A percentile compares a stretch with the other conserved stretches of the same genome.
Evolutionary conservation across 495 filamentous ascomycete species (phyloP).

Genomic region (Penicillium pancosmium): DNA sequence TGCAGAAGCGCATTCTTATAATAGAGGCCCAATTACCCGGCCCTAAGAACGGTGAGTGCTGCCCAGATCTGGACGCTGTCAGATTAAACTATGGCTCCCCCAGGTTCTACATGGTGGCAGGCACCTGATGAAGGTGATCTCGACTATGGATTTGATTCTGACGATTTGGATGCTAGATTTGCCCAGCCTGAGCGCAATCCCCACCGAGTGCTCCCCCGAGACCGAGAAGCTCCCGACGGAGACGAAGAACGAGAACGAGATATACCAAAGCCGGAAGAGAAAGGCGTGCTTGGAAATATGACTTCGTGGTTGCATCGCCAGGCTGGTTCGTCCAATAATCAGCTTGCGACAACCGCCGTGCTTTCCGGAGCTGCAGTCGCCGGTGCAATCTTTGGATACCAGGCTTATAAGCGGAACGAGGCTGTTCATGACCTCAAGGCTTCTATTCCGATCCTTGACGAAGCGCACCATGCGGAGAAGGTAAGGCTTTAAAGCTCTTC

Average conservation of each 20-base stretch:
- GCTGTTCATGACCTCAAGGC: conserved; percentile 69
- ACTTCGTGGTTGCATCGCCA: conserved; percentile 60
- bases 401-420: conserved; percentile 63
- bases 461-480: conserved; percentile 46
- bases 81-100: conserved; percentile 16
- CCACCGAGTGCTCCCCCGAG: conserved; percentile 6
- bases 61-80: neutral
- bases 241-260: conserved; percentile 7
- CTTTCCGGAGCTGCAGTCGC: conserved; percentile 76
- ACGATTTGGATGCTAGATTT: conserved; percentile 31
- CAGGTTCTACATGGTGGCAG: conserved; percentile 30
- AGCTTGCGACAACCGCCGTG: conserved; percentile 76
- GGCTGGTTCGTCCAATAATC: conserved; percentile 56
- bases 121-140: conserved; percentile 27
- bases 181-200: conserved; percentile 17
- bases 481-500: conserved; percentile 20
- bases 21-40: conserved; percentile 21
- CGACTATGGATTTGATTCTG: conserved; percentile 38
- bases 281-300: conserved; percentile 43
- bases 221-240: conserved; percentile 10
- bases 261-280: conserved; percentile 3
- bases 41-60: conserved; percentile 18
- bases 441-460: conserved; percentile 64
- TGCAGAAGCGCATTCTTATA: conserved; percentile 25
- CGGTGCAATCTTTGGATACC: conserved; percentile 69